phyloP scores from a whole-genome alignment of 768 basidiomycete genomes.

The Leccinum disarticulatum region DNA sequence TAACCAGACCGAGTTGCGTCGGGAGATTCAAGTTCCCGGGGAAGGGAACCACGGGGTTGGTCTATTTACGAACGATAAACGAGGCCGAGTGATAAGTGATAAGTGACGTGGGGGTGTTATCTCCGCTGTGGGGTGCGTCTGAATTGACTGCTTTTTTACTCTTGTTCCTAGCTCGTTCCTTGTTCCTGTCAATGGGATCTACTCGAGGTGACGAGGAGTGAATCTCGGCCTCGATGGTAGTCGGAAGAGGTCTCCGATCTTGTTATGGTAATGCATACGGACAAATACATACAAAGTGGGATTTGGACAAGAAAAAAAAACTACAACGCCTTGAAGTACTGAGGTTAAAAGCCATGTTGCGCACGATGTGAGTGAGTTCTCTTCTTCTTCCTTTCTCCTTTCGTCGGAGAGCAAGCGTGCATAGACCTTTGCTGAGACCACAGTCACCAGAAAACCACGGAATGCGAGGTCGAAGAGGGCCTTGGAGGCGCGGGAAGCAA shows the following conservation, averaged over 20 bases:
- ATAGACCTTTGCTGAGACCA: neutral
- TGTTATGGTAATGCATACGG: neutral
- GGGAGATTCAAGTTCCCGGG: neutral
- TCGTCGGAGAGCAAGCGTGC: neutral
- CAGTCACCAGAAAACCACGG: slow-evolving; percentile 71
- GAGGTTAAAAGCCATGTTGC: slow-evolving; percentile 22
- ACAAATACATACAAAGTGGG: neutral
- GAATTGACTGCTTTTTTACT: neutral
- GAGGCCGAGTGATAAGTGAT: neutral
- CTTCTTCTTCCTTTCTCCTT: neutral
- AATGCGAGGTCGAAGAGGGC: slow-evolving; percentile 95
- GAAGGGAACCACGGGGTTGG: neutral
- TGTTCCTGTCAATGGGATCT: neutral
- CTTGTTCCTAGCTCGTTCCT: neutral
- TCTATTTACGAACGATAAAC: neutral
- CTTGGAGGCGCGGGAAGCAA: slow-evolving; percentile 81
- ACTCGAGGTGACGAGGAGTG: neutral
- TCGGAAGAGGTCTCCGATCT: neutral
- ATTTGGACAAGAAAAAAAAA: neutral
- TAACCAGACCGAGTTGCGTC: neutral
- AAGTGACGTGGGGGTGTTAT: neutral
- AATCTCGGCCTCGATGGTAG: neutral
- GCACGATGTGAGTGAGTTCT: slow-evolving; percentile 28
- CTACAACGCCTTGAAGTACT: neutral
- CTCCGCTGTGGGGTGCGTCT: neutral